Evolutionary conservation across 768 basidiomycete genomes (phyloP).

Genomic region (Russula sp.): DNA sequence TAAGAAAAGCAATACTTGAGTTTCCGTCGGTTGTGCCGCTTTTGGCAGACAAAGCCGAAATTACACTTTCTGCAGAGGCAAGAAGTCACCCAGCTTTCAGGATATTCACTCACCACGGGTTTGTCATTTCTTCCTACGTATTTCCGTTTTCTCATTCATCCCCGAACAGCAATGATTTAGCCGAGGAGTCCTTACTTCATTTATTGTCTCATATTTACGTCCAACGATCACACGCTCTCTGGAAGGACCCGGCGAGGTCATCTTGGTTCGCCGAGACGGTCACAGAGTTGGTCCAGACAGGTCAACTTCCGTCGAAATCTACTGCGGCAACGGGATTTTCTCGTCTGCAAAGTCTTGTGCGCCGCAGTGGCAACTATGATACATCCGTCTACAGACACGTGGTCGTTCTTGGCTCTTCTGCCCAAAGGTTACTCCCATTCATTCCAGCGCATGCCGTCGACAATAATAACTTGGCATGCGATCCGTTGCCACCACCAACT

Average conservation of each 20-base stretch:
- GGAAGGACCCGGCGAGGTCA: constrained; percentile 68
- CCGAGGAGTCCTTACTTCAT: constrained; percentile 52
- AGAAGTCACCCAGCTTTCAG: constrained; percentile 61
- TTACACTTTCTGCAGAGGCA: constrained; percentile 55
- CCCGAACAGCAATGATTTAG: constrained; percentile 6
- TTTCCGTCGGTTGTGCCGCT: constrained; percentile 83
- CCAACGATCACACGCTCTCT: constrained; percentile 68
- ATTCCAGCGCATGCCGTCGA: constrained; percentile 57
- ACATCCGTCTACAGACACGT: constrained; percentile 71
- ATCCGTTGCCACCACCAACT: constrained; percentile 77
- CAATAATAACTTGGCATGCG: constrained; percentile 65
- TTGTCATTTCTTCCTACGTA: constrained; percentile 29
- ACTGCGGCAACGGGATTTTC: constrained; percentile 37
- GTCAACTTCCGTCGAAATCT: constrained; percentile 38
- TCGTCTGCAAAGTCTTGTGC: constrained; percentile 42
- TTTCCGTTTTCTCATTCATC: not conserved
- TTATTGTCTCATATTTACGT: constrained; percentile 88
- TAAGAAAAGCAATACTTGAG: constrained; percentile 67
- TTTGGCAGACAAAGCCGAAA: constrained; percentile 82
- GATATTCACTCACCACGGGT: constrained; percentile 68
- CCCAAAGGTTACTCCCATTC: constrained; percentile 64
- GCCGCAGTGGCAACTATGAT: constrained; percentile 39
- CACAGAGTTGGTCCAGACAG: constrained; percentile 39
- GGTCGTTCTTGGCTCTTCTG: constrained; percentile 64
- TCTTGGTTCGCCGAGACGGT: constrained; percentile 72